These are phyloP conservation scores for Triticum turgidum DNA, from an alignment of 176 grass and related monocot genomes.

Conservation along the genomic window DNA sequence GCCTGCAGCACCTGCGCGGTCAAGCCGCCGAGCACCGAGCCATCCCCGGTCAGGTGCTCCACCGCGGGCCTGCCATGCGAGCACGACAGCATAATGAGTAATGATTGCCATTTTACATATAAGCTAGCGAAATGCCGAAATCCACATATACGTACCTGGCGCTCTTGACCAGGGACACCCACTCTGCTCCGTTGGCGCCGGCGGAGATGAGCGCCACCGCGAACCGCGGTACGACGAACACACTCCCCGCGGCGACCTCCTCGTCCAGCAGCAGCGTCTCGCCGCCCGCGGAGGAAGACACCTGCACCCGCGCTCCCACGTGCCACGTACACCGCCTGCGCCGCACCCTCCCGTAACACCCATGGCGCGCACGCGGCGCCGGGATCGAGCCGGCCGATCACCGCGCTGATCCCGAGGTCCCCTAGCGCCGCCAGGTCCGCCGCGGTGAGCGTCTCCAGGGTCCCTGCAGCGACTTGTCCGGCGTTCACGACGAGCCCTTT, in stretches of 20 bases:
- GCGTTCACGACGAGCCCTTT: constrained; percentile 20
- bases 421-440: not conserved
- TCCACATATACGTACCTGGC: constrained; percentile 3
- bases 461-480: not conserved
- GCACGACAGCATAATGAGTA: too few species aligned
- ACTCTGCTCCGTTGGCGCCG: constrained; percentile 23
- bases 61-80: constrained; percentile 18
- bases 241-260: constrained; percentile 13
- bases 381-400: constrained; percentile 8
- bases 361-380: not conserved
- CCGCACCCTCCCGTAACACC: not conserved
- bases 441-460: not conserved
- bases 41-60: constrained; percentile 5
- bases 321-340: constrained; percentile 25
- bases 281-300: not conserved
- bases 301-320: constrained; percentile 22
- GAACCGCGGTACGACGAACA: constrained; percentile 38
- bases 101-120: too few species aligned
- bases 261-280: not conserved
- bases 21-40: constrained; percentile 2
- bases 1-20: constrained; percentile 22
- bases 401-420: not conserved
- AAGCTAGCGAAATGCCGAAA: too few species aligned
- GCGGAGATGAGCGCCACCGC: not conserved
- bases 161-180: constrained; percentile 42